Evolutionary conservation across 75 land plant species (phyloP).

Genomic region (Pseudotsuga menziesii): DNA sequence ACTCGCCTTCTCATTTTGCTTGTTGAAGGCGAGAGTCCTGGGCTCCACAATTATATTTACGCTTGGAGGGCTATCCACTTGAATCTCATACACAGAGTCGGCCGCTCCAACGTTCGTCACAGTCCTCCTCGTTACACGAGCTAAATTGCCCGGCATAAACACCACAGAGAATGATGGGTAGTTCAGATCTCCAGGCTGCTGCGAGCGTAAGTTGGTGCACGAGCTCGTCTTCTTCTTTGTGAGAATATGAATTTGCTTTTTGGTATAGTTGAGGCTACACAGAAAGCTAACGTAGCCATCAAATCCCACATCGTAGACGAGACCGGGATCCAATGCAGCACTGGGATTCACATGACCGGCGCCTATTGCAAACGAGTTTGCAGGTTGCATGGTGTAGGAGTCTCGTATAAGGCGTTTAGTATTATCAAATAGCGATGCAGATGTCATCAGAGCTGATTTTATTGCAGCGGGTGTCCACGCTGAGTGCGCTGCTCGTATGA

Average conservation of each 20-base stretch:
- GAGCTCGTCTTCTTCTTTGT: slow-evolving; percentile 38
- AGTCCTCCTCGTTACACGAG: slow-evolving; percentile 12
- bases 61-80: slow-evolving; percentile 6
- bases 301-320: slow-evolving; percentile 57
- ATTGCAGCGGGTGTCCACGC: slow-evolving; percentile 54
- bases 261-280: slow-evolving; percentile 57
- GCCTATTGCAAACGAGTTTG: slow-evolving; percentile 65
- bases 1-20: neutral
- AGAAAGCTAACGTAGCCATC: slow-evolving; percentile 70
- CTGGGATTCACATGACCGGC: slow-evolving; percentile 64
- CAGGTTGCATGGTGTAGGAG: slow-evolving; percentile 36
- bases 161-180: slow-evolving; percentile 35
- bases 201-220: slow-evolving; percentile 10
- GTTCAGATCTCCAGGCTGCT: slow-evolving; percentile 34
- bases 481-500: slow-evolving; percentile 31
- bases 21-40: no score
- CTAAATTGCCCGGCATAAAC: neutral
- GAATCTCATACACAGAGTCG: slow-evolving; percentile 35
- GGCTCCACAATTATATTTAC: slow-evolving; percentile 15
- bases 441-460: slow-evolving; percentile 53
- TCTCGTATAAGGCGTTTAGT: slow-evolving; percentile 36
- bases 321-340: slow-evolving; percentile 63
- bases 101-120: slow-evolving; percentile 31
- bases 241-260: slow-evolving; percentile 25
- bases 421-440: slow-evolving; percentile 45